Base-by-base conservation (phyloP, 1,284 basidiomycete species). In the Ustilago shanxiensis region DNA sequence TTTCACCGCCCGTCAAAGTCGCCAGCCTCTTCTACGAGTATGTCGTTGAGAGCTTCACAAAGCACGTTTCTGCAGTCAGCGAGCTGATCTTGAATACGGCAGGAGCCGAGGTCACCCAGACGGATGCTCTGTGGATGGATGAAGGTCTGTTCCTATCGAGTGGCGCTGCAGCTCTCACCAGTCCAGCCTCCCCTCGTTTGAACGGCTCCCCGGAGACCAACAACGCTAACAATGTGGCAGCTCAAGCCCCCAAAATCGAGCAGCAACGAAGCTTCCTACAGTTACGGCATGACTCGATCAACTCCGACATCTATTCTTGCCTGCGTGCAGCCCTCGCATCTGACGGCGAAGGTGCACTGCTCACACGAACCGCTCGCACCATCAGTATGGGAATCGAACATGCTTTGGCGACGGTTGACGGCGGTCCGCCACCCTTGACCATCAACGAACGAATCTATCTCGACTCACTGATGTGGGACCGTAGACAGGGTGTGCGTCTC, bases 381-480 rank as follows among this genome's bases (percentile, higher is more conserved):
- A 60, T 78, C 58, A 63, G 60, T 35, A 64, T 78, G 64, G 62
- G 45, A 22, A 31, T 78, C 47, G 75, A 73, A 4, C 75, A 78
- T 31, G 62, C 50, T 11, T 10, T 51, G 16, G 37, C 65, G 9
- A 49, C 58, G 0, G 39, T 49, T 9, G 57, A 60, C 1, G 67
- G 60, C 4, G 50, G 54, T 10, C 60, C 53, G 11, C 47, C 66
- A 22, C 70, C 66, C 0, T 68, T 78, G 20, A 52, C 55, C 24
- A 60, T 78, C 52, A 54, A 74, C 28, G 66, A 73, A 28, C 54
- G 62, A 51, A 64, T 78, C n/a, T 54, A 71, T 28, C 61, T 78
- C n/a, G 75, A 78, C 31, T 73, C 75, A 31, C 35, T 78, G 14
- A 73, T 78, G 71, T 78, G 75, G 75, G 65, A 74, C 37, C 62